Conservation (phyloP, 768 basidiomycete species). For the Leccinum sublutescens region DNA sequence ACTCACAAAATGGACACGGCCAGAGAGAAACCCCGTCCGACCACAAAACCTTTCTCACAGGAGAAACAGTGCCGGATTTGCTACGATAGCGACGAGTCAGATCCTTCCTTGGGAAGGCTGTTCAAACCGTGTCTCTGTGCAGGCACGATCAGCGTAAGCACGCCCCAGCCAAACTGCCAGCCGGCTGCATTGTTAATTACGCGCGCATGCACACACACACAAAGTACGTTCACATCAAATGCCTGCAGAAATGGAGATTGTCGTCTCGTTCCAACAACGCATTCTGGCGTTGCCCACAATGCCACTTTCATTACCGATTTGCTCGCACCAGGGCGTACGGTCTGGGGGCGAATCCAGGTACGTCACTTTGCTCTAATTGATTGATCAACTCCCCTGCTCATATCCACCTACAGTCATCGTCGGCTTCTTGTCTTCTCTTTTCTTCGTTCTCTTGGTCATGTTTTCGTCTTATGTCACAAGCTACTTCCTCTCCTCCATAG, state of each 20-base stretch:
- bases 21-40: slow-evolving; percentile 7
- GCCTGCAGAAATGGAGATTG: slow-evolving; percentile 73
- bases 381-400: slow-evolving; percentile 15
- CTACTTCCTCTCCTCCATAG: slow-evolving; percentile 60
- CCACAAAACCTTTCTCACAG: slow-evolving; percentile 18
- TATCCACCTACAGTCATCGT: slow-evolving; percentile 51
- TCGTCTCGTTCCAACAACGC: slow-evolving; percentile 58
- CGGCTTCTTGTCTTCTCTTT: slow-evolving; percentile 53
- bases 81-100: slow-evolving; percentile 62
- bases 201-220: slow-evolving; percentile 7
- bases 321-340: slow-evolving; percentile 68
- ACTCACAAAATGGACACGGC: slow-evolving; percentile 16
- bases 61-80: slow-evolving; percentile 85
- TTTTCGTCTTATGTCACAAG: slow-evolving; percentile 68
- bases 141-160: slow-evolving; percentile 69
- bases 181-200: slow-evolving; percentile 20
- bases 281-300: slow-evolving; percentile 81
- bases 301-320: slow-evolving; percentile 75
- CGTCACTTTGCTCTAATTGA: slow-evolving; percentile 15
- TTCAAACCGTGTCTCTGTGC: slow-evolving; percentile 72
- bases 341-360: slow-evolving; percentile 75
- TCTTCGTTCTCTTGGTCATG: slow-evolving; percentile 67
- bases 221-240: slow-evolving; percentile 78
- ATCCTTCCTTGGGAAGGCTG: slow-evolving; percentile 64
- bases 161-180: not conserved